phyloP scores from a whole-genome alignment of 805 yeast genomes.

The Nakazawaea wyomingensis region DNA sequence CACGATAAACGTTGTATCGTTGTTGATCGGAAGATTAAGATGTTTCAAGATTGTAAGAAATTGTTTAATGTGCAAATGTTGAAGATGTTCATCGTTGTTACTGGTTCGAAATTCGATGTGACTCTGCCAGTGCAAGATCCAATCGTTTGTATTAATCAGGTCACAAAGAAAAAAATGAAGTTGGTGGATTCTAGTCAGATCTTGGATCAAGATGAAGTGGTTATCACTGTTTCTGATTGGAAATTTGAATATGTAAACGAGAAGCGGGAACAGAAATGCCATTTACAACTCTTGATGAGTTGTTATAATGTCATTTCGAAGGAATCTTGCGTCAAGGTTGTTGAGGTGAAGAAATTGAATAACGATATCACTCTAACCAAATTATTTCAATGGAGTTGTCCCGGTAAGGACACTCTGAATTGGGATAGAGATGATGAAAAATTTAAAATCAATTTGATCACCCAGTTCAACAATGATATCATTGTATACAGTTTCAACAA shows the following conservation, averaged over 20 bases:
- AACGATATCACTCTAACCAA: slow-evolving; percentile 2
- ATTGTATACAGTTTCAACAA: slow-evolving; percentile 20
- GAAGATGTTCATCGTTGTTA: slow-evolving; percentile 2
- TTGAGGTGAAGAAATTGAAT: slow-evolving; percentile 19
- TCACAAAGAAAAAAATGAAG: slow-evolving; percentile 11
- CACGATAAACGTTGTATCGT: not conserved
- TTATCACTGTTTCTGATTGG: slow-evolving; percentile 31
- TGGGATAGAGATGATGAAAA: slow-evolving; percentile 15
- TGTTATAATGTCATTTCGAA: slow-evolving; percentile 18
- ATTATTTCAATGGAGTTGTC: slow-evolving; percentile 13
- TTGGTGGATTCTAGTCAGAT: slow-evolving; percentile 4
- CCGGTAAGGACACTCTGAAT: slow-evolving; percentile 12
- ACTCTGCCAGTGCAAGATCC: slow-evolving; percentile 15
- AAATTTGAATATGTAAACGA: slow-evolving; percentile 16
- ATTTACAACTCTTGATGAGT: slow-evolving; percentile 28
- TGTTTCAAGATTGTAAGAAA: not conserved
- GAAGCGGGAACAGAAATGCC: slow-evolving; percentile 18
- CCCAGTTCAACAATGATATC: slow-evolving; percentile 20
- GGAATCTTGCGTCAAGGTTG: slow-evolving; percentile 22
- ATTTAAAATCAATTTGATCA: slow-evolving; percentile 19
- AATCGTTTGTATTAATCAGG: slow-evolving; percentile 17
- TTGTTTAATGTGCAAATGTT: not conserved
- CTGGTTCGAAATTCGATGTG: slow-evolving; percentile 17
- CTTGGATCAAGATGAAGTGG: slow-evolving; percentile 21
- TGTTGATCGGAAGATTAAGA: not conserved